phyloP scores from a whole-genome alignment of 345 rosid genomes.

The Populus davidiana region DNA sequence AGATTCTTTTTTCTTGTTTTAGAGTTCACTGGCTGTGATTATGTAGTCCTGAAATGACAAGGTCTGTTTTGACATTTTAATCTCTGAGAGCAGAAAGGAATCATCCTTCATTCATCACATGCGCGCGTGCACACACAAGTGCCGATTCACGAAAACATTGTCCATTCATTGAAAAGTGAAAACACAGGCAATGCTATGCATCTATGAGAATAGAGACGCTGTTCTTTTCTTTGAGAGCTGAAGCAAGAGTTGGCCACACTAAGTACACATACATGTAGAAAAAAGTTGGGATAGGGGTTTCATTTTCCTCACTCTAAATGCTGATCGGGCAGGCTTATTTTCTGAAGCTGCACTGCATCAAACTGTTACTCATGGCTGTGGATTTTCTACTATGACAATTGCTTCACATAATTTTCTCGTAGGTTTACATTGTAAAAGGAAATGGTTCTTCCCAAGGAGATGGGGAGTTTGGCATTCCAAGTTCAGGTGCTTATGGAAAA shows the following conservation, averaged over 20 bases:
- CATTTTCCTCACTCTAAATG: background rate
- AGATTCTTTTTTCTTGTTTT: background rate
- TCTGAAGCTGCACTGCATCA: background rate
- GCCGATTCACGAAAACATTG: background rate
- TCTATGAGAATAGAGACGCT: background rate
- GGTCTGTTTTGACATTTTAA: background rate
- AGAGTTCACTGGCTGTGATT: background rate
- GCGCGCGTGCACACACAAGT: background rate
- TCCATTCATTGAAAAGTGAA: background rate
- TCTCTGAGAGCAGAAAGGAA: background rate
- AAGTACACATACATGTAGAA: background rate
- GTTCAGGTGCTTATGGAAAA: conserved; percentile 13
- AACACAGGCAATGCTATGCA: background rate
- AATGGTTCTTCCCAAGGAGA: conserved; percentile 9
- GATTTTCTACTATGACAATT: conserved; percentile 1
- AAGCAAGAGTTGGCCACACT: background rate
- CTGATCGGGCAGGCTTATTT: background rate
- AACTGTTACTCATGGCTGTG: background rate
- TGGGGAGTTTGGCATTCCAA: conserved; percentile 10
- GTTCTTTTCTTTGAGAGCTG: background rate
- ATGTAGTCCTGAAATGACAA: background rate
- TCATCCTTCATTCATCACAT: background rate
- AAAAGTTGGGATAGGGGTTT: background rate
- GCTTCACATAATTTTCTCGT: conserved; percentile 1
- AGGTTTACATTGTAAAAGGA: conserved; percentile 44